phyloP scores from a whole-genome alignment of 1,284 basidiomycete species.

The Cryptococcus depauperatus region DNA sequence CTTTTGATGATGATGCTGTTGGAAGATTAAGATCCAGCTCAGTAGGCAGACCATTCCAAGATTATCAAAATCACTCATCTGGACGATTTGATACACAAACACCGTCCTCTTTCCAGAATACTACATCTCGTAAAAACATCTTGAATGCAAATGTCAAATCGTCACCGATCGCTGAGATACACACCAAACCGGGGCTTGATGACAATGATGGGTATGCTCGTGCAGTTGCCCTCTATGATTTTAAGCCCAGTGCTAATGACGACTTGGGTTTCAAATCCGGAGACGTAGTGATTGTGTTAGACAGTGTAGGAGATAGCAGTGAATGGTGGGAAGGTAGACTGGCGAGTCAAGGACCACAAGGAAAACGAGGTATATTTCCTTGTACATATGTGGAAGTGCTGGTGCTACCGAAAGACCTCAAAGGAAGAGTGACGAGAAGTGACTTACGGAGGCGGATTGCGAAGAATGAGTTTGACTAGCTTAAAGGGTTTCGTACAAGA shows the following conservation, averaged over 20 bases:
- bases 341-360: constrained; percentile 28
- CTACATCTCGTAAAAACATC: too few relatives aligned
- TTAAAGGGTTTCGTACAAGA: too few relatives aligned
- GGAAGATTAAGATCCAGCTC: constrained; percentile 11
- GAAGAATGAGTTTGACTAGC: constrained; percentile 22
- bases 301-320: constrained; percentile 65
- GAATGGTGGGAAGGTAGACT: constrained; percentile 56
- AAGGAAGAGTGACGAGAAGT: constrained; percentile 23
- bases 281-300: constrained; percentile 65
- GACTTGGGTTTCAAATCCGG: constrained; percentile 80
- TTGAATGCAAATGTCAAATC: too few relatives aligned
- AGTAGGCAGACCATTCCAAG: constrained; percentile 15
- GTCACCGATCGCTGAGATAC: constrained; percentile 13
- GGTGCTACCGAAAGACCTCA: constrained; percentile 31
- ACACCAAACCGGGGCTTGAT: constrained; percentile 19
- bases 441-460: constrained; percentile 29
- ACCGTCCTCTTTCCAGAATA: too few relatives aligned
- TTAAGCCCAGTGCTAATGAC: constrained; percentile 63
- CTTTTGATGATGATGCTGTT: constrained; percentile 14
- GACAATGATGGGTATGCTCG: constrained; percentile 49
- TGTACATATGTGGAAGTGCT: constrained; percentile 53
- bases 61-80: constrained; percentile 5
- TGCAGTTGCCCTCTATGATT: constrained; percentile 72
- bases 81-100: too few relatives aligned
- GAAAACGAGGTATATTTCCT: constrained; percentile 52